A percentile compares a stretch with the other conserved stretches of the same genome.
These are phyloP conservation scores for Pisolithus marmoratus DNA, from an alignment of 768 basidiomycete genomes.

Conservation along the genomic window DNA sequence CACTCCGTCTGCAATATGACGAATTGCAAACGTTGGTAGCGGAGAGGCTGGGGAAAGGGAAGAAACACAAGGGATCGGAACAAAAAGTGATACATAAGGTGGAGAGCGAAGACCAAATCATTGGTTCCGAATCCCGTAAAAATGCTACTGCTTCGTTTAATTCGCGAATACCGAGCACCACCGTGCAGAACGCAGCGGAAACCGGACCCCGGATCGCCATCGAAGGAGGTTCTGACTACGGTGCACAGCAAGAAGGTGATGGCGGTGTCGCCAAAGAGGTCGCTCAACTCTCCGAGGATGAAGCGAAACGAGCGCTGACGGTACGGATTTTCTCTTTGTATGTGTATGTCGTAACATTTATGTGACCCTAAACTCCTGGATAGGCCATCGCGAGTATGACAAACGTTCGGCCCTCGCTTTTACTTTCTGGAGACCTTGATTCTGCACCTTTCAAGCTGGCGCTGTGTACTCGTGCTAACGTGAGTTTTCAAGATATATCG, in stretches of 20 bases:
- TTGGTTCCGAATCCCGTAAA: too few species aligned
- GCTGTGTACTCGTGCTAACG: not conserved
- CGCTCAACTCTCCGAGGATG: conserved; percentile 14
- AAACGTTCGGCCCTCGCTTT: conserved; percentile 6
- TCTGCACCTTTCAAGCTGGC: not conserved
- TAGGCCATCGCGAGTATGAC: conserved; percentile 11
- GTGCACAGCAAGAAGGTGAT: not conserved
- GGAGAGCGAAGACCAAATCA: too few species aligned
- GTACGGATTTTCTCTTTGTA: conserved; percentile 12
- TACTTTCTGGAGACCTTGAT: not conserved
- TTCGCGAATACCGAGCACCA: too few species aligned
- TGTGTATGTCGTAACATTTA: not conserved
- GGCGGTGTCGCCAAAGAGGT: conserved; percentile 12
- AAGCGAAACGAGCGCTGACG: conserved; percentile 15
- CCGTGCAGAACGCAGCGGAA: too few species aligned
- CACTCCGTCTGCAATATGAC: conserved; percentile 23
- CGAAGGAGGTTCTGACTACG: not conserved
- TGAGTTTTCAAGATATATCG: conserved; percentile 11
- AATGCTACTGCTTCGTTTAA: too few species aligned
- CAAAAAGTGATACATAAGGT: not conserved
- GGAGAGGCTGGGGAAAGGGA: conserved; percentile 6
- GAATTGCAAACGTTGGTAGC: conserved; percentile 16
- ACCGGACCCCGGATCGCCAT: too few species aligned
- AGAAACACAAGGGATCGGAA: not conserved
- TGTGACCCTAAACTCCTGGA: not conserved